phyloP scores from a whole-genome alignment of 768 basidiomycete genomes.

The Boletus coccyginus region DNA sequence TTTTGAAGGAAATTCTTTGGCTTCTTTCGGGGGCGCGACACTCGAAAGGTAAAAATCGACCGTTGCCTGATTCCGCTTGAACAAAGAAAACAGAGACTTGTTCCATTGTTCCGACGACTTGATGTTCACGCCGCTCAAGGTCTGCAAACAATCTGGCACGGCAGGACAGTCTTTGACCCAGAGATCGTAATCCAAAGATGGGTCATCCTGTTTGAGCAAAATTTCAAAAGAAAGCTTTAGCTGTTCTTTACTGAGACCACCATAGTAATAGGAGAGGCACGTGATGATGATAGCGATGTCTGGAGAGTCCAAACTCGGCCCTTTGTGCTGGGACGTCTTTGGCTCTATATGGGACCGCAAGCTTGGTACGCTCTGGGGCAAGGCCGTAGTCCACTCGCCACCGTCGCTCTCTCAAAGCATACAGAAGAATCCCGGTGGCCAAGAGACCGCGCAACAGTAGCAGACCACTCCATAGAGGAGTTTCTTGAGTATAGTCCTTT shows the following conservation, averaged over 20 bases:
- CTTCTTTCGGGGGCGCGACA: conserved; percentile 37
- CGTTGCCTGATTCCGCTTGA: conserved; percentile 26
- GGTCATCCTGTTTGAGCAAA: conserved; percentile 30
- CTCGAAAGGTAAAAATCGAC: conserved; percentile 37
- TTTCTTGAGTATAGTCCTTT: background rate
- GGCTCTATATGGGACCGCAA: conserved; percentile 38
- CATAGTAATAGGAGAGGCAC: conserved; percentile 36
- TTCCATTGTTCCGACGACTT: conserved; percentile 29
- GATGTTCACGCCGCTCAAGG: conserved; percentile 23
- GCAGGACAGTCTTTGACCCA: conserved; percentile 25
- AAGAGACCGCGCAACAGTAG: conserved; percentile 37
- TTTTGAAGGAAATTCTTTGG: conserved; percentile 36
- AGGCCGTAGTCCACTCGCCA: conserved; percentile 42
- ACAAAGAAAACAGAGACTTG: conserved; percentile 20
- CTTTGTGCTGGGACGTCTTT: conserved; percentile 35
- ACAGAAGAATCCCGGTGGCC: conserved; percentile 30
- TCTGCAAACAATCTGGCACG: conserved; percentile 20
- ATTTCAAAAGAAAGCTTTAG: conserved; percentile 29
- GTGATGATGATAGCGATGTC: conserved; percentile 35
- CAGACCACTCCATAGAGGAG: conserved; percentile 20
- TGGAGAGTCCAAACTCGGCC: conserved; percentile 38
- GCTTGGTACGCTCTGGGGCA: conserved; percentile 28
- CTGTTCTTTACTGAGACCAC: conserved; percentile 31
- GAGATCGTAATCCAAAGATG: conserved; percentile 28
- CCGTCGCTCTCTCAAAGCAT: conserved; percentile 32